Base-by-base conservation (phyloP, 2,329 filamentous ascomycete species). In the Aspergillus phoenicis region DNA sequence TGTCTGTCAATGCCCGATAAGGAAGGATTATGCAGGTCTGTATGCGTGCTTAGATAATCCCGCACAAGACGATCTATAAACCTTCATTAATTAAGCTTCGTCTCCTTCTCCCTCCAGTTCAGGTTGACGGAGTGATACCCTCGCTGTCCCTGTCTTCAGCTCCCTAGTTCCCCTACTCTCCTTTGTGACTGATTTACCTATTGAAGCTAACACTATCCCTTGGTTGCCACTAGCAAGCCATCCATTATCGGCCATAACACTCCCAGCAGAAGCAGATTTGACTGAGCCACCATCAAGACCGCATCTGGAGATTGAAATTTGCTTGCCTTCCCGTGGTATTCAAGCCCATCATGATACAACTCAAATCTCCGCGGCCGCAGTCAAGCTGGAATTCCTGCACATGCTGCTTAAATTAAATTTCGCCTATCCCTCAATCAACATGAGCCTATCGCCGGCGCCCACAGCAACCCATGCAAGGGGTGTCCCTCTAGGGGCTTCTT, bases 401-500 rank as follows among this genome's bases (percentile, higher is more conserved):
- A 64, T 66, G 64, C 60, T 65, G 55, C 43, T 56, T 52, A 64
- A 43, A 64, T 56, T 49, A 64, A 43, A 64, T 60, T 64, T 62
- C 59, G 61, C 53, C 58, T 53, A n/a, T 59, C 64, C 64, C 57
- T 64, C 60, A 49, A 51, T 58, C 69, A 68, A 58, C 59, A 71
- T 71, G 66, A 62, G 53, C 63, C 57, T 58, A 58, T 52, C 52
- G 48, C 51, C 41, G 54, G 58, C 62, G 54, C 63, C 65, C 58
- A 62, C 64, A 66, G 61, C 64, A 65, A 67, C 63, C 57, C 38
- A 72, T 58, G 71, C 71, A 73, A 73, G 71, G 71, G 71, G 65
- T 39, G 36, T 58, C 59, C 62, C 48, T 56, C 67, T 66, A 71
- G 69, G 63, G 70, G 61, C 48, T 53, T 10, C 38, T 41, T 28